Percentiles rank a stretch among this genome's conserved stretches.
Evolutionary conservation across 768 basidiomycete genomes (phyloP).

Genomic region (Lactifluus rugatus): DNA sequence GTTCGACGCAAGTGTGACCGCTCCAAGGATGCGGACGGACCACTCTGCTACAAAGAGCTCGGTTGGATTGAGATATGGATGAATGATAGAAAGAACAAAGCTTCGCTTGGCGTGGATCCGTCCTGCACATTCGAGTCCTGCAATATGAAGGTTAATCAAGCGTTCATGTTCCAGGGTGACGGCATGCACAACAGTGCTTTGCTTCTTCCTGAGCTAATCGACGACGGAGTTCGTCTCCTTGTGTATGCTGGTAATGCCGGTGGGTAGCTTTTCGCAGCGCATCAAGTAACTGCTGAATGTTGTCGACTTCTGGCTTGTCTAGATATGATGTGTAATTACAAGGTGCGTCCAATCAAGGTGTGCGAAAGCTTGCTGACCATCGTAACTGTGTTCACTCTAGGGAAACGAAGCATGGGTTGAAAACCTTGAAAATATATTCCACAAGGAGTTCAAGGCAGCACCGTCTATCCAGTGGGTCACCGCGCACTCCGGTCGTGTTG

Average conservation of each 20-base stretch:
- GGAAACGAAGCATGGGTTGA: conserved; percentile 75
- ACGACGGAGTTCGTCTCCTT: conserved; percentile 73
- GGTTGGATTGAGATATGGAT: conserved; percentile 83
- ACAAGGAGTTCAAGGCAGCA: conserved; percentile 45
- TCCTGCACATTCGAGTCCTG: conserved; percentile 55
- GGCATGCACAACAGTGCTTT: conserved; percentile 73
- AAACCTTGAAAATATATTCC: conserved; percentile 50
- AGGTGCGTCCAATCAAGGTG: conserved; percentile 33
- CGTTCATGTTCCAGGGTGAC: conserved; percentile 76
- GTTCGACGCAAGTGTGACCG: conserved; percentile 69
- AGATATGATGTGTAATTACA: conserved; percentile 81
- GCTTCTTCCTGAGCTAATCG: conserved; percentile 71
- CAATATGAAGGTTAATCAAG: conserved; percentile 72
- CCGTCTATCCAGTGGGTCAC: conserved; percentile 49
- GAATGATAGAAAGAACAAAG: conserved; percentile 70
- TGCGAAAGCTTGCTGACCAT: background rate
- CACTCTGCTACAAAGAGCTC: conserved; percentile 73
- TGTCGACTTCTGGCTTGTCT: background rate
- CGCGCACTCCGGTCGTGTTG: conserved; percentile 39
- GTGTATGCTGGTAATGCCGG: conserved; percentile 87
- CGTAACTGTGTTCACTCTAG: conserved; percentile 27
- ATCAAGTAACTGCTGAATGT: background rate
- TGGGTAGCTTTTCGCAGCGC: background rate
- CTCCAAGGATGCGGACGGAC: conserved; percentile 43
- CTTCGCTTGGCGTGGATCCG: conserved; percentile 64